These are phyloP conservation scores for Saturnispora galanensis DNA, from an alignment of 805 yeast species.

Conservation along the genomic window DNA sequence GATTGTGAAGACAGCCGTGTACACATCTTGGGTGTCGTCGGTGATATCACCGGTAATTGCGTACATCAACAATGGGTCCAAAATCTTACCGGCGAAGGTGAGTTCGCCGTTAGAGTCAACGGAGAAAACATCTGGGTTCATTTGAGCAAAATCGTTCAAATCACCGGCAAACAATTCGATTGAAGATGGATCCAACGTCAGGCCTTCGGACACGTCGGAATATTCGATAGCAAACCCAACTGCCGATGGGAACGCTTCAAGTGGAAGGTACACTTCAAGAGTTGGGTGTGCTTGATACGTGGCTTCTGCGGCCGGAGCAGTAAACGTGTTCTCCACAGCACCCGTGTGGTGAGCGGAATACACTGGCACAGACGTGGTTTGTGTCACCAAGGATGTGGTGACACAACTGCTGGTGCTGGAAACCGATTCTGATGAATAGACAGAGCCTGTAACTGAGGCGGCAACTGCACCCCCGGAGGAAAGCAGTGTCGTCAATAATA, in stretches of 20 bases:
- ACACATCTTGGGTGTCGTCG: conserved; percentile 1
- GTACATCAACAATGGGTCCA: conserved; percentile 12
- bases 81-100: conserved; percentile 10
- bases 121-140: conserved; percentile 7
- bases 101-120: conserved; percentile 4
- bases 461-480: no score
- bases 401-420: conserved; percentile 2
- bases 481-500: no score
- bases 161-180: conserved; percentile 11
- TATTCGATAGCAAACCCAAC: conserved; percentile 8
- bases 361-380: conserved; percentile 9
- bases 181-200: not conserved
- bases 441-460: not conserved
- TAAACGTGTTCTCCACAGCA: conserved; percentile 11
- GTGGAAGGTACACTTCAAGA: conserved; percentile 15
- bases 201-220: not conserved
- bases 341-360: conserved; percentile 13
- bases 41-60: conserved; percentile 2
- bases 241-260: conserved; percentile 1
- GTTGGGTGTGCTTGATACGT: conserved; percentile 12
- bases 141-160: conserved; percentile 7
- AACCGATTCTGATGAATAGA: not conserved
- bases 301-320: conserved; percentile 9
- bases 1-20: conserved; percentile 5
- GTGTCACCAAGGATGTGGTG: conserved; percentile 4